Conservation (phyloP, 768 basidiomycete species). For the Podaxis pistillaris region DNA sequence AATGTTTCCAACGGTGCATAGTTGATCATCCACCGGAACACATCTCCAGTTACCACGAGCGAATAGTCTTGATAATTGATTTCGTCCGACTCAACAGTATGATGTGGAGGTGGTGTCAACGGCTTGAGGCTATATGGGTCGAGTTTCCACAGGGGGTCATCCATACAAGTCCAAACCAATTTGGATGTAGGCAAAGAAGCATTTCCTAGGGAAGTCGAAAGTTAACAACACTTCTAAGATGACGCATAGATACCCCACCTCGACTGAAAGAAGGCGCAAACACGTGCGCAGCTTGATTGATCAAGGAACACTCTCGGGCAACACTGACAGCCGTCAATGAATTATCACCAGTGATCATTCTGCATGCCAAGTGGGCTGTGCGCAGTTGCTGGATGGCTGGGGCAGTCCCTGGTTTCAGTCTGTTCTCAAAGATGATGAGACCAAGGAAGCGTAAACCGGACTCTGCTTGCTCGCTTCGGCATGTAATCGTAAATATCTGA, state of each 20-base stretch:
- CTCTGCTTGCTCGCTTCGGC: constrained; percentile 86
- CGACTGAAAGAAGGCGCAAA: constrained; percentile 79
- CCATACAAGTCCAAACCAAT: constrained; percentile 90
- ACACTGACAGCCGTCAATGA: constrained; percentile 96
- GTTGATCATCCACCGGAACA: constrained; percentile 98
- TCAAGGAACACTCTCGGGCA: constrained; percentile 87
- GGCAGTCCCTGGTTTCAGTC: constrained; percentile 88
- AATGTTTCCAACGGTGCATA: constrained; percentile 91
- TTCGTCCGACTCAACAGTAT: constrained; percentile 68
- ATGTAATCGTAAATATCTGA: constrained; percentile 9
- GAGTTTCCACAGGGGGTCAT: constrained; percentile 80
- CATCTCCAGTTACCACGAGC: constrained; percentile 89
- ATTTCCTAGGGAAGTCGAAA: constrained; percentile 43
- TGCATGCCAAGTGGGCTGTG: constrained; percentile 85
- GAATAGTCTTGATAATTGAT: constrained; percentile 84
- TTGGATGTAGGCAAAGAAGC: constrained; percentile 51
- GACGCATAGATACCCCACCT: constrained; percentile 43
- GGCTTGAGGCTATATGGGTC: constrained; percentile 90
- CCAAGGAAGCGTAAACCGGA: constrained; percentile 88
- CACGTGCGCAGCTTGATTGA: constrained; percentile 86
- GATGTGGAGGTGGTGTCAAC: constrained; percentile 63
- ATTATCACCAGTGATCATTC: constrained; percentile 99
- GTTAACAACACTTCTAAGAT: background rate
- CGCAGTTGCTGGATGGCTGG: constrained; percentile 89
- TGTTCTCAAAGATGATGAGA: constrained; percentile 96